phyloP scores from a whole-genome alignment of 1,139 yeast species.

The Suhomyces coccinellae region DNA sequence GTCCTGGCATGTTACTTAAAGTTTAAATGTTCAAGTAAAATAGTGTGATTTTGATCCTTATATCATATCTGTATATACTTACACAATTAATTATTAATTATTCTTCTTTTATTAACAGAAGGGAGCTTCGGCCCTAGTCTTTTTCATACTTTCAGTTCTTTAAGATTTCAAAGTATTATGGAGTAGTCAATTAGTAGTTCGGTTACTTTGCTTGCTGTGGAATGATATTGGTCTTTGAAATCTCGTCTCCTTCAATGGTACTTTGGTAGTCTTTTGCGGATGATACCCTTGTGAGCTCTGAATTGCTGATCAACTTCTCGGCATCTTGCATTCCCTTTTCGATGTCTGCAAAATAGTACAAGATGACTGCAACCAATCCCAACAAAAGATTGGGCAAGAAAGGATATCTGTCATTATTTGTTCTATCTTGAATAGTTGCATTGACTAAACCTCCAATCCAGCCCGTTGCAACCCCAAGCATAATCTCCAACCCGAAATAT shows the following conservation, averaged over 20 bases:
- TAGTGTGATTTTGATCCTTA: too few species aligned
- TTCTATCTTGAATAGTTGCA: slow-evolving; percentile 44
- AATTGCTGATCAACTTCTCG: slow-evolving; percentile 12
- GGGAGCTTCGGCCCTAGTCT: too few species aligned
- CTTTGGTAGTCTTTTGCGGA: slow-evolving; percentile 2
- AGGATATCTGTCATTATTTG: slow-evolving; percentile 41
- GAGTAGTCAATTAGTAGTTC: not conserved
- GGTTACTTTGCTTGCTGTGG: not conserved
- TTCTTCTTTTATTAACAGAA: too few species aligned
- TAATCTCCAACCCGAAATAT: slow-evolving; percentile 44
- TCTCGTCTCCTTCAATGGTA: not conserved
- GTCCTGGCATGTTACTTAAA: too few species aligned
- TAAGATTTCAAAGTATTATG: not conserved
- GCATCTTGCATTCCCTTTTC: slow-evolving; percentile 38
- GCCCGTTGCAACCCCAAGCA: slow-evolving; percentile 46
- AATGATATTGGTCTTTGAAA: not conserved
- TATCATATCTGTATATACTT: too few species aligned
- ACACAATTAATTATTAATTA: too few species aligned
- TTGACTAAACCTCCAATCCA: slow-evolving; percentile 46
- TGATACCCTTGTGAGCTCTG: not conserved
- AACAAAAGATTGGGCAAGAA: slow-evolving; percentile 40
- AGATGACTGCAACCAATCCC: slow-evolving; percentile 25
- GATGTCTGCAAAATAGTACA: slow-evolving; percentile 32
- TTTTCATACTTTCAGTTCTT: too few species aligned
- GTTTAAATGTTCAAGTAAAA: too few species aligned